Evolutionary conservation across 179 eudicot genomes (phyloP), one percentile per base, ranked within the genome.

Genomic region (Sideroxylon spinosum): DNA sequence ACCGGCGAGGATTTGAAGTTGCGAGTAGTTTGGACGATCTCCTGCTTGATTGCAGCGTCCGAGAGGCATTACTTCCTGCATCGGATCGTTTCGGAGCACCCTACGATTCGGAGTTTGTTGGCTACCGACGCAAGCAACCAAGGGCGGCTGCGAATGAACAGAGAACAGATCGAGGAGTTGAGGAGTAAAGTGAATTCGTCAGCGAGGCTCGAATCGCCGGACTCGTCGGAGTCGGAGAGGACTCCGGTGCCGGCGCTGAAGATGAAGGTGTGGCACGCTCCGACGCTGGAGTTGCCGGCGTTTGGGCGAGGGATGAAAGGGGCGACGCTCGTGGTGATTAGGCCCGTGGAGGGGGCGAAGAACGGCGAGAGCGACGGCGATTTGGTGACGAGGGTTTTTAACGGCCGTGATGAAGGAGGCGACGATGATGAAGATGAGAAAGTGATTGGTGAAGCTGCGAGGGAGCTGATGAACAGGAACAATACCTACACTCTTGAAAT

Each of bases 21-120:
- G 82, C 80, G 95, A 78, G 86, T 92, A 3, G 87, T 91, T 2
- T 92, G 97, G 95, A 89, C 89, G 48, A 86, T 92, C 1, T 86
- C 91, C 0, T 89, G 91, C 79, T 72, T 92, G 64, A 88, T 91
- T 73, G 90, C 95, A 1, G 90, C 95, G 0, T 91, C 95, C 6
- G 87, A 88, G 0, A 82, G 97, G 80, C 97, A 91, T 65, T 82
- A 86, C 61, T 63, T 92, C 88, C n/a, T 91, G 81, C 82, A 81
- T 48, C 72, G 81, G 22, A 80, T 88, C 61, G 79, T 89, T 53
- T 44, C 12, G 6, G 79, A 78, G 12, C 85, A 85, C 49, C 75
- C 49, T 0, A 76, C 68, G 72, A 59, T 92, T 23, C 77, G 73
- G 1, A 72, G 66, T 2, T 87, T 87, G 7, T 86, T 68, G 70